Conservation (phyloP, 768 basidiomycete species). For the Lanmaoa pseudosensibilis region DNA sequence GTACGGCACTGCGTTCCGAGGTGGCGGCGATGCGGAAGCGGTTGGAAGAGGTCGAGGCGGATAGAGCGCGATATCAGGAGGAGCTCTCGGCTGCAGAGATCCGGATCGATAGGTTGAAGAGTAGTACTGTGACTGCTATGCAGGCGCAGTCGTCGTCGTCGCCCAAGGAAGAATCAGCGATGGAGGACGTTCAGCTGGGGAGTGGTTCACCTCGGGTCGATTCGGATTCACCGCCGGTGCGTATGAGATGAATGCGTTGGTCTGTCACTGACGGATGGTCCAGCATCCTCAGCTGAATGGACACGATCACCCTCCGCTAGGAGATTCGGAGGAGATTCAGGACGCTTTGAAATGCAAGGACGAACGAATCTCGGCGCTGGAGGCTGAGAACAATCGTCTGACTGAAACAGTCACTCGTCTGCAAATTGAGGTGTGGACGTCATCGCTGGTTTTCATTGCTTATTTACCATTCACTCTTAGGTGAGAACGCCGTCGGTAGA, state of each 20-base stretch:
- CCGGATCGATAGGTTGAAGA: conserved; percentile 60
- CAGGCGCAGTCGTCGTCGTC: conserved; percentile 40
- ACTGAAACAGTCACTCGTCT: conserved; percentile 45
- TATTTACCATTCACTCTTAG: conserved; percentile 27
- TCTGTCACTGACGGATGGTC: conserved; percentile 35
- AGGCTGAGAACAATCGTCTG: conserved; percentile 45
- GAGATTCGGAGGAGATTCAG: conserved; percentile 42
- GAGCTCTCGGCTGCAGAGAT: conserved; percentile 58
- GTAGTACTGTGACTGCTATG: conserved; percentile 50
- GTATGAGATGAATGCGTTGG: conserved; percentile 44
- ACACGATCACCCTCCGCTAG: conserved; percentile 39
- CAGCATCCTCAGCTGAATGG: conserved; percentile 48
- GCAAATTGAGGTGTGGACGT: conserved; percentile 44
- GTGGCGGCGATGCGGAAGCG: conserved; percentile 48
- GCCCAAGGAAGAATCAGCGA: conserved; percentile 31
- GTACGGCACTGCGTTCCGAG: conserved; percentile 57
- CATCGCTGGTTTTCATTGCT: neutral
- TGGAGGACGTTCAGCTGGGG: conserved; percentile 30
- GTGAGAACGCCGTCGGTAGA: conserved; percentile 45
- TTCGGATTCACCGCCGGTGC: conserved; percentile 70
- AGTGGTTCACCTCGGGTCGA: conserved; percentile 48
- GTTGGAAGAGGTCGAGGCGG: conserved; percentile 50
- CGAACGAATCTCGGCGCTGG: conserved; percentile 47
- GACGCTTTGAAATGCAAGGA: conserved; percentile 32
- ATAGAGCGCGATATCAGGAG: conserved; percentile 49